Evolutionary conservation across 176 grass and related monocot species (phyloP).

Genomic region (Canna indica): DNA sequence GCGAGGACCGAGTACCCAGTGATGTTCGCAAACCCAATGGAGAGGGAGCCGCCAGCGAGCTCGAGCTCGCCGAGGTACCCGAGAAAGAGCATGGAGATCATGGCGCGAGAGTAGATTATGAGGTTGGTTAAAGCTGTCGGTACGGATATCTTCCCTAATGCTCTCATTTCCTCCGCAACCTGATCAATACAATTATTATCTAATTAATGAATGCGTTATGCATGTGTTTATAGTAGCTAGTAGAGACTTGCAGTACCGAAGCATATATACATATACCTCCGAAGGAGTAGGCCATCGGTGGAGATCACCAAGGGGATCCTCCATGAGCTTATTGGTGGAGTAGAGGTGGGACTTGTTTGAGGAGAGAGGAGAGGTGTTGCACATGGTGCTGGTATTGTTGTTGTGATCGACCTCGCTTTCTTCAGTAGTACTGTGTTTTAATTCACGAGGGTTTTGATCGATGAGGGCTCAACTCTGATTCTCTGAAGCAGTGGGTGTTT

Average conservation of each 20-base stretch:
- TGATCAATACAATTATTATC: constrained; percentile 24
- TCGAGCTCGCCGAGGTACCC: constrained; percentile 63
- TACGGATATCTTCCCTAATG: constrained; percentile 70
- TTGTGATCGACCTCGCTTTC: neutral
- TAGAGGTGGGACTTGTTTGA: constrained; percentile 34
- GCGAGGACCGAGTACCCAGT: constrained; percentile 90
- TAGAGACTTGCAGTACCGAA: neutral
- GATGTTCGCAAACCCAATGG: constrained; percentile 93
- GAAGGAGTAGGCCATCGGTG: constrained; percentile 15
- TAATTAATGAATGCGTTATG: neutral
- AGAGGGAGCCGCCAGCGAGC: constrained; percentile 71
- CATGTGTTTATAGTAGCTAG: neutral
- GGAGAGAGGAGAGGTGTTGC: neutral
- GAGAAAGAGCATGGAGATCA: constrained; percentile 96
- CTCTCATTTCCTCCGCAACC: constrained; percentile 58
- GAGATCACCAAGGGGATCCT: neutral
- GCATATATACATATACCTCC: constrained; percentile 5
- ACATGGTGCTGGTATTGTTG: neutral
- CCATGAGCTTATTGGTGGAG: constrained; percentile 6
- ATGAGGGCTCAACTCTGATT: too few relatives aligned
- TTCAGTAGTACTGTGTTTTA: neutral
- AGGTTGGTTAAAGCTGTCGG: constrained; percentile 72
- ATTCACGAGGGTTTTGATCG: neutral
- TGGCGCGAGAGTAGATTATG: constrained; percentile 70
- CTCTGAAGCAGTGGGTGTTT: neutral